Percentiles rank a stretch among this genome's conserved stretches.
phyloP scores from a whole-genome alignment of 495 filamentous ascomycete genomes.

The Lepidopterella palustris region DNA sequence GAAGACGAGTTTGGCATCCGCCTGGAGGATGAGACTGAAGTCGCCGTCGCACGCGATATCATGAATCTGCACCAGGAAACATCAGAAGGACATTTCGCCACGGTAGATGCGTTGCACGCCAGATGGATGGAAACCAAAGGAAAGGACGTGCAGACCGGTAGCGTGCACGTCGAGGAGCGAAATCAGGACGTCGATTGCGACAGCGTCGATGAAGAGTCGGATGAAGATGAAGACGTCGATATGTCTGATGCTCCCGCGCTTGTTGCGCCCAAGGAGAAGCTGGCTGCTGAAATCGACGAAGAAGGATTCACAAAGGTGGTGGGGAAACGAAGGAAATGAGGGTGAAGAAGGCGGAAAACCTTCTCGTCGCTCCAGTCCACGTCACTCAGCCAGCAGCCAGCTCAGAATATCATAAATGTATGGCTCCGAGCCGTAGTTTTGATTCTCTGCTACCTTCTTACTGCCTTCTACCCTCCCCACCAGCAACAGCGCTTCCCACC shows the following conservation, averaged over 20 bases:
- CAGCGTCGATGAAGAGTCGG: slow-evolving; percentile 39
- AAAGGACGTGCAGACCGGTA: slow-evolving; percentile 46
- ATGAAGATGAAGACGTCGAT: slow-evolving; percentile 48
- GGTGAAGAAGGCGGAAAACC: too few relatives aligned
- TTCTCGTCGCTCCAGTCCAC: too few relatives aligned
- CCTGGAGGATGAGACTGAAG: slow-evolving; percentile 82
- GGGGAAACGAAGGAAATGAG: slow-evolving; percentile 54
- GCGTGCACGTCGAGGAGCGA: slow-evolving; percentile 15
- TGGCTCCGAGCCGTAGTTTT: too few relatives aligned
- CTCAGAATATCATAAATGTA: too few relatives aligned
- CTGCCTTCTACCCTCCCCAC: too few relatives aligned
- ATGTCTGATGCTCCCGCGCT: slow-evolving; percentile 61
- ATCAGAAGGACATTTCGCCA: slow-evolving; percentile 55
- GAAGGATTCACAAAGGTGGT: slow-evolving; percentile 91
- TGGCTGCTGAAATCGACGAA: slow-evolving; percentile 75
- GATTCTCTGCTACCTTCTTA: too few relatives aligned
- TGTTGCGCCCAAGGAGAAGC: slow-evolving; percentile 53
- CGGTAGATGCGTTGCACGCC: slow-evolving; percentile 61
- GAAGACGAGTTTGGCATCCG: slow-evolving; percentile 90
- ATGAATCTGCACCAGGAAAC: slow-evolving; percentile 58
- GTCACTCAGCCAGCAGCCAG: too few relatives aligned
- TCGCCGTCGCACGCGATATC: slow-evolving; percentile 64
- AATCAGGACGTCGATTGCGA: slow-evolving; percentile 42
- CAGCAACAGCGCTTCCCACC: too few relatives aligned
- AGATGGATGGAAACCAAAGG: slow-evolving; percentile 54